Base-by-base conservation (phyloP, 2,329 filamentous ascomycete species). In the Ascomycota sp. region DNA sequence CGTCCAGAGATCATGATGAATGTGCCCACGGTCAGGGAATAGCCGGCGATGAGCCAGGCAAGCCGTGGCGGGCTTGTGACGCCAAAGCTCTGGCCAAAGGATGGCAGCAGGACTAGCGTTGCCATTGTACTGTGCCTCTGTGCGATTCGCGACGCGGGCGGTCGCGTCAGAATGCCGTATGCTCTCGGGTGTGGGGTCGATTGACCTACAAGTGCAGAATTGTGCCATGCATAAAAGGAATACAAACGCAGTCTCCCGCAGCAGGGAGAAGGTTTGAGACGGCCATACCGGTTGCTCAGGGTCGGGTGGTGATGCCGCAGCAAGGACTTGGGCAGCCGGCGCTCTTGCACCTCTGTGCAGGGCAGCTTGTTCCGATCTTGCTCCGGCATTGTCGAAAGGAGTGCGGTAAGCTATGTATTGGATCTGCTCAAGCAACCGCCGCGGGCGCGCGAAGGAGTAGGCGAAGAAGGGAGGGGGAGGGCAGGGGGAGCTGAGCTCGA, bases 1-100 rank as follows among this genome's bases (percentile, higher is more conserved):
- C 69, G 57, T 3, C 66, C 66, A 3, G 59, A 60, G 2, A 66
- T 50, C 3, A 75, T 51, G 21, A 73, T 62, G 38, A 72, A 72
- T 0, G 66, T 63, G 8, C 67, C 67, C 5, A 56, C 52, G 5
- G 55, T 65, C 37, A 73, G 45, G 8, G 54, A 58, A 41, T 70
- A 75, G 2, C 64, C 65, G 1, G 65, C 66, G 8, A 66, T 54
- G 28, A 64, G 57, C 66, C 69, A 73, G 28, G 55, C 57, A 10
- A 69, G 47, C n/a, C 57, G 44, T 7, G 56, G 57, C 0, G 50
- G 44, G 3, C 56, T 51, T 4, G 41, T 50, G 27, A 60, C 45
- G 11, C 49, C 48, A 35, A 69, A 68, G 28, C 48, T 54, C 9
- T 42, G 37, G 12, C 58, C 61, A 30, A 69, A 61, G 22, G 59